Conservation (phyloP, 345 rosid species). For the Eutrema heterophyllum region DNA sequence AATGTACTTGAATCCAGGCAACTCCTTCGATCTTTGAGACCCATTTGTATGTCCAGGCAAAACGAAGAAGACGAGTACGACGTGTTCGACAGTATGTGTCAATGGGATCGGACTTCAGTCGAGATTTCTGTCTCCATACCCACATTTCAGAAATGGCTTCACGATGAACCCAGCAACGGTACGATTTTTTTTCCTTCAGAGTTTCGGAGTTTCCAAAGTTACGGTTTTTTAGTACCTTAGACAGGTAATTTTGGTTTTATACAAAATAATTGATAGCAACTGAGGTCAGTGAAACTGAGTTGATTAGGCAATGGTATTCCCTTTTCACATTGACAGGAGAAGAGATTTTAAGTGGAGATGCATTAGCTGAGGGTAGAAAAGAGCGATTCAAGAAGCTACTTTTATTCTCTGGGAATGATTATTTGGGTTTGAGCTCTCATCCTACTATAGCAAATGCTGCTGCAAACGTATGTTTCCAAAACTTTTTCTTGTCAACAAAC, state of each 20-base stretch:
- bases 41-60: conserved; percentile 47
- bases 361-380: conserved; percentile 17
- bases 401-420: conserved; percentile 94
- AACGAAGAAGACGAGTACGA: conserved; percentile 37
- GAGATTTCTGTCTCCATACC: conserved; percentile 55
- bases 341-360: conserved; percentile 39
- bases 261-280: neutral
- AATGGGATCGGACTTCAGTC: conserved; percentile 77
- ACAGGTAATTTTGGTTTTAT: neutral
- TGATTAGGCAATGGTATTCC: neutral
- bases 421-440: conserved; percentile 88
- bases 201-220: conserved; percentile 33
- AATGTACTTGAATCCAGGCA: conserved; percentile 57
- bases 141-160: conserved; percentile 78
- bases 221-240: neutral
- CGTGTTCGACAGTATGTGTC: conserved; percentile 69
- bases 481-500: neutral
- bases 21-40: conserved; percentile 73
- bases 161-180: conserved; percentile 78
- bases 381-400: conserved; percentile 56
- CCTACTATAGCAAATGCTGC: conserved; percentile 77
- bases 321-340: conserved; percentile 48
- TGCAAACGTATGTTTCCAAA: conserved; percentile 51
- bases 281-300: neutral
- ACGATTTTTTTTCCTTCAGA: conserved; percentile 1